Percentiles rank a stretch among this genome's conserved stretches.
Conservation (phyloP, 768 basidiomycete species). For the Hirschioporus abietinus region DNA sequence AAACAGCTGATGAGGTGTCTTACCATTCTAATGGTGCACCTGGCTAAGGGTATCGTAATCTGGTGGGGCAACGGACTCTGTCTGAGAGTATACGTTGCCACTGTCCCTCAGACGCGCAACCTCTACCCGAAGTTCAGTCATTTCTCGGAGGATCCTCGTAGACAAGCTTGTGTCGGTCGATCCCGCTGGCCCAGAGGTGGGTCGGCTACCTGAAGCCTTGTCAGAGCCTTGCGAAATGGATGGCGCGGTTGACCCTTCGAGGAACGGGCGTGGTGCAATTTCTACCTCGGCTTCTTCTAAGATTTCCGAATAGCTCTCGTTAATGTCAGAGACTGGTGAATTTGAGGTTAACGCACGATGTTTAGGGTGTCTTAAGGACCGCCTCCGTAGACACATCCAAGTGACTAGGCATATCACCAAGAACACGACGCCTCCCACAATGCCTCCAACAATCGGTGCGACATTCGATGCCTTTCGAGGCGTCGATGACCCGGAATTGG, state of each 20-base stretch:
- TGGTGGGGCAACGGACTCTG: not conserved
- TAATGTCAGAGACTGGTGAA: not conserved
- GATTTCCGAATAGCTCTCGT: not conserved
- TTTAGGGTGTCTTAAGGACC: not conserved
- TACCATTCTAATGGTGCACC: not conserved
- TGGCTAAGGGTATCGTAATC: not conserved
- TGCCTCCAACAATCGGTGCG: not conserved
- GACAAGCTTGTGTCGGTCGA: not conserved
- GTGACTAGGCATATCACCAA: not conserved
- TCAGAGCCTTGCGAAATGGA: not conserved
- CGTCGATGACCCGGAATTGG: not conserved
- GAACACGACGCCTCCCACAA: not conserved
- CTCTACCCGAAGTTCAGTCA: not conserved
- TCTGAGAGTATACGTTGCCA: not conserved
- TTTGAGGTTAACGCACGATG: not conserved
- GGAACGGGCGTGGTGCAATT: not conserved
- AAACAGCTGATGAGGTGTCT: no score
- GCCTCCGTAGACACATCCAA: not conserved
- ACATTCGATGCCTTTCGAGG: not conserved
- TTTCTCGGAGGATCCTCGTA: not conserved
- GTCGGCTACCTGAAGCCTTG: not conserved
- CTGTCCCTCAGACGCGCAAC: not conserved
- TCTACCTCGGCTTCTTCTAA: not conserved
- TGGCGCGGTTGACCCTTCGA: not conserved
- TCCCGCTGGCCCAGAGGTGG: not conserved